Evolutionary conservation across 2,329 filamentous ascomycete genomes (phyloP).

Genomic region (Arthrobotrys sphaeroides): DNA sequence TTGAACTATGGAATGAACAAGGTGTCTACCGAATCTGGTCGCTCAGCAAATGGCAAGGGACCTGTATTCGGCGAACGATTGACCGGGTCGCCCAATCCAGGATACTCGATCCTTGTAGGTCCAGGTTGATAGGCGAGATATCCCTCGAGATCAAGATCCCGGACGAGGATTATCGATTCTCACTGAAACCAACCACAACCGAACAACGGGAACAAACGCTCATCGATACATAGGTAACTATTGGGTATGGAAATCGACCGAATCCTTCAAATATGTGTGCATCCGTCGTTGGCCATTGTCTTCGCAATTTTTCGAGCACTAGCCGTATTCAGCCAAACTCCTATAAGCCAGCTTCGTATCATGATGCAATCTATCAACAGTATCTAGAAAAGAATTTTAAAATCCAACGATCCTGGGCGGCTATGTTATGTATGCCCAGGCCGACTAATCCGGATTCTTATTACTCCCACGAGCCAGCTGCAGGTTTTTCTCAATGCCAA

Average conservation of each 20-base stretch:
- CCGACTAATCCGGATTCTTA: conserved; percentile 12
- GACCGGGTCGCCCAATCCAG: conserved; percentile 13
- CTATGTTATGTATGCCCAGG: conserved; percentile 16
- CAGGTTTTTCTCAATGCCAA: background rate
- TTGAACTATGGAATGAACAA: conserved; percentile 10
- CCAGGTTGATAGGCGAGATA: conserved; percentile 30
- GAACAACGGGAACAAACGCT: background rate
- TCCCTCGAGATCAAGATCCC: conserved; percentile 2
- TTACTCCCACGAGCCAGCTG: background rate
- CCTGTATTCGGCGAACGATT: conserved; percentile 6
- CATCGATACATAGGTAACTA: background rate
- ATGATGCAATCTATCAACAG: conserved; percentile 29
- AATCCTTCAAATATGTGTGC: background rate
- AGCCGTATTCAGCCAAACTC: background rate
- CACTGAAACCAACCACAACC: background rate
- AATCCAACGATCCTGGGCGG: conserved; percentile 16
- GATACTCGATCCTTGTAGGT: conserved; percentile 34
- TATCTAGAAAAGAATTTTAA: background rate
- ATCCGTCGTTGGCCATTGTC: background rate
- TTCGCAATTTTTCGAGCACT: background rate
- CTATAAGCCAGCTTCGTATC: background rate
- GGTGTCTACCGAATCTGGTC: conserved; percentile 13
- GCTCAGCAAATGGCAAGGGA: conserved; percentile 25
- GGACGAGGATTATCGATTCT: background rate
- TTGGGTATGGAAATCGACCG: background rate